Base-by-base conservation (phyloP, 1,139 yeast species). In the Sugiyamaella pinicola region DNA sequence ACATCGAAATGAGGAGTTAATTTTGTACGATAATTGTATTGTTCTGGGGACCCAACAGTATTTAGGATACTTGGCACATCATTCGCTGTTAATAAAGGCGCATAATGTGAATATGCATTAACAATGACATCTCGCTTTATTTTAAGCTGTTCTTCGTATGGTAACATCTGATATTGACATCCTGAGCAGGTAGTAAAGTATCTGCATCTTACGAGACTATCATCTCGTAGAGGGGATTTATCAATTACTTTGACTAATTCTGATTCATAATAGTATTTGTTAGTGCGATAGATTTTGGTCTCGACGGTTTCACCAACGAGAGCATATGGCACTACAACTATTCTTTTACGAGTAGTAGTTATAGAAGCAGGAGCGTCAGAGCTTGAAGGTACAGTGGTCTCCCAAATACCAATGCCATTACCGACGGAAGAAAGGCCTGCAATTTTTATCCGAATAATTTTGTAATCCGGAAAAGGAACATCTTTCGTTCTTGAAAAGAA, bases 1-100 rank as follows among this genome's bases (percentile, higher is more conserved):
- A 89, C 74, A 65, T 89, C 93, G 71, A 91, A 93, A 73, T 93
- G 99, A 3, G 99, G 99, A 0, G 99, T 93, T 49, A 93, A 77
- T 66, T 93, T 93, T 0, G 99, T 93, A 67, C 99, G 76, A 71
- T 93, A 93, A 43, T 77, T 76, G 66, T 79, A 87, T 61, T 84
- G 78, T 56, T 82, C 72, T 3, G 99, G 99, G 2, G 96, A 87
- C 3, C 86, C 82, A 44, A 87, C 83, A 0, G 98, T 91, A 2
- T 74, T 71, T 9, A 77, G 77, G 29, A 93, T 74, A 8, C 65
- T 73, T 0, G 96, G 96, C 22, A 86, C 67, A 44, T 74, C 65
- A 0, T 68, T 68, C 9, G 70, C 66, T 1, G 69, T 67, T 2
- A 74, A 61, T 51, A 82, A 68, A 1, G 69, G 65, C 0, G 96